phyloP scores from a whole-genome alignment of 306 rosid genomes.

The Carpinus viminea region DNA sequence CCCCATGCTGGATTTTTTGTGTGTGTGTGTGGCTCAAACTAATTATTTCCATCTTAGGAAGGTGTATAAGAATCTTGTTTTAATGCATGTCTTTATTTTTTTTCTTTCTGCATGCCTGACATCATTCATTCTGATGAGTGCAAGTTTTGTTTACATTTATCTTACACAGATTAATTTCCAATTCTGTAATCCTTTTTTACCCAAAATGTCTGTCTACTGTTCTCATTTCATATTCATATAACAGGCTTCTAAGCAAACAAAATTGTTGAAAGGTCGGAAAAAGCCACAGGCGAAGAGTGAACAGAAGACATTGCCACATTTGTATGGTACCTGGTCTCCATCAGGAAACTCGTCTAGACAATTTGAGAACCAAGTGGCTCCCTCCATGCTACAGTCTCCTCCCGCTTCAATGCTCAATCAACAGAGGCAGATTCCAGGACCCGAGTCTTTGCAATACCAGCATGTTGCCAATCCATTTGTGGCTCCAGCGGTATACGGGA shows the following conservation, averaged over 20 bases:
- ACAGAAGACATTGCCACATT: constrained; percentile 44
- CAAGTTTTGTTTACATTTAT: constrained; percentile 9
- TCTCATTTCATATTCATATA: constrained; percentile 22
- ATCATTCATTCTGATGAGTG: not conserved
- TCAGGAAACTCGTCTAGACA: constrained; percentile 47
- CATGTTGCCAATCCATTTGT: constrained; percentile 51
- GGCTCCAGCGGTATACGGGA: constrained; percentile 46
- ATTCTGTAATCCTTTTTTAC: constrained; percentile 12
- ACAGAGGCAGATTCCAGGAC: constrained; percentile 55
- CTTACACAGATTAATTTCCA: constrained; percentile 3
- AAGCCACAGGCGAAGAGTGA: constrained; percentile 45
- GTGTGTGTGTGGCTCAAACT: no score
- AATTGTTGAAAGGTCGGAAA: constrained; percentile 43
- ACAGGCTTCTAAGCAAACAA: constrained; percentile 59
- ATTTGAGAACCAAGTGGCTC: constrained; percentile 51
- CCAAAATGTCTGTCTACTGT: constrained; percentile 13
- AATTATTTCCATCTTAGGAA: not conserved
- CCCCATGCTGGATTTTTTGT: not conserved
- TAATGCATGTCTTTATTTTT: not conserved
- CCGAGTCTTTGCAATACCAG: constrained; percentile 51
- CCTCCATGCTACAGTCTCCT: constrained; percentile 50
- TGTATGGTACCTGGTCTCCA: constrained; percentile 60
- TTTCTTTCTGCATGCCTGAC: not conserved
- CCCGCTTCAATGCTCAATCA: constrained; percentile 50
- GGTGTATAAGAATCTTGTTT: not conserved